phyloP scores from a whole-genome alignment of 2,329 filamentous ascomycete species.

The Bertia moriformis region DNA sequence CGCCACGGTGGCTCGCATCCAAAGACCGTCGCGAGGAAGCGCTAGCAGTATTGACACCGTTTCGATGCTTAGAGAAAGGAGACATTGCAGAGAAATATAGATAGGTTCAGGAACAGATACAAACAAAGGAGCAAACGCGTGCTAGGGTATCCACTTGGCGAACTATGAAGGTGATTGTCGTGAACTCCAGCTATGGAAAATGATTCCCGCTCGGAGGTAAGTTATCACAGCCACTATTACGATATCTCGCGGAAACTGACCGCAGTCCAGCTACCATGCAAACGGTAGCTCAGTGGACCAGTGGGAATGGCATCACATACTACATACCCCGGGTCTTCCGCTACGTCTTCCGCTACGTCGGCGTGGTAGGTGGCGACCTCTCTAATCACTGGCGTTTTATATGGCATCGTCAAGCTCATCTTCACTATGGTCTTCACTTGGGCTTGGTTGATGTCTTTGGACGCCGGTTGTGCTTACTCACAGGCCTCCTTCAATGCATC shows the following conservation, averaged over 20 bases:
- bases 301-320: constrained; percentile 42
- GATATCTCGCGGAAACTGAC: too few species aligned
- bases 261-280: constrained; percentile 37
- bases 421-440: constrained; percentile 35
- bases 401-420: constrained; percentile 39
- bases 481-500: constrained; percentile 21
- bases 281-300: constrained; percentile 37
- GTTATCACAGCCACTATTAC: too few species aligned
- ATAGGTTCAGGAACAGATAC: constrained; percentile 25
- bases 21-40: constrained; percentile 29
- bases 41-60: constrained; percentile 24
- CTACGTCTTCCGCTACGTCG: too few species aligned
- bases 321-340: constrained; percentile 37
- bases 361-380: too few species aligned
- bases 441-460: constrained; percentile 45
- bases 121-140: constrained; percentile 19
- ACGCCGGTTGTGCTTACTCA: constrained; percentile 27
- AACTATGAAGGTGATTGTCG: constrained; percentile 29
- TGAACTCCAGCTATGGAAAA: constrained; percentile 28
- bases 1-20: constrained; percentile 37
- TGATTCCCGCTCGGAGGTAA: constrained; percentile 35
- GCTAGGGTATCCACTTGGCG: constrained; percentile 24
- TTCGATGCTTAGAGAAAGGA: constrained; percentile 21
- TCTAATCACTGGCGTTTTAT: constrained; percentile 39
- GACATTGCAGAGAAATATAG: constrained; percentile 26